phyloP scores from a whole-genome alignment of 1,284 basidiomycete genomes.

The Leccinum fallax region DNA sequence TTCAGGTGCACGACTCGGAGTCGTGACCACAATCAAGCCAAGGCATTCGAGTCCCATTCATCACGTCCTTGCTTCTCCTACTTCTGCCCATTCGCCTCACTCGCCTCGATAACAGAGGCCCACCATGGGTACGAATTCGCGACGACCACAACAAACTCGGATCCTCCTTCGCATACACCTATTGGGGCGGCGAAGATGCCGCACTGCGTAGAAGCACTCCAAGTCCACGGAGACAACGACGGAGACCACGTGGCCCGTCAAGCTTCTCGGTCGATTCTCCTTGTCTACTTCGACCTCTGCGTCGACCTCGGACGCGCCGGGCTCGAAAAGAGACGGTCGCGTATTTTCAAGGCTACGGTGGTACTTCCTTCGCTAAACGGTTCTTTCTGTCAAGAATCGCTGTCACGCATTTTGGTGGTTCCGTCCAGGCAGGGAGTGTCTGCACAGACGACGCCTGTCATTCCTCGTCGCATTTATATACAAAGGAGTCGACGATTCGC shows the following conservation, averaged over 20 bases:
- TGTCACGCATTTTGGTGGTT: not conserved
- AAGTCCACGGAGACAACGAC: constrained; percentile 20
- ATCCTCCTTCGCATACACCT: constrained; percentile 32
- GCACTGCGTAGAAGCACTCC: constrained; percentile 8
- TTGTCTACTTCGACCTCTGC: not conserved
- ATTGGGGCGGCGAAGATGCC: constrained; percentile 16
- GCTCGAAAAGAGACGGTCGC: too few species aligned
- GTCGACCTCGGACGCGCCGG: not conserved
- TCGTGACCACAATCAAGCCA: constrained; percentile 13
- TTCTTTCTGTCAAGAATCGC: constrained; percentile 22
- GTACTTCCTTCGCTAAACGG: constrained; percentile 27
- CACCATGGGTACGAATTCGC: constrained; percentile 32
- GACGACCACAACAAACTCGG: constrained; percentile 35
- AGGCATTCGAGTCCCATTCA: constrained; percentile 5
- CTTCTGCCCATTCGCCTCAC: not conserved
- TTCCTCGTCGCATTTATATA: constrained; percentile 1
- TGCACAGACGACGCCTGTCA: constrained; percentile 8
- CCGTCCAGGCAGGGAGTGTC: constrained; percentile 11
- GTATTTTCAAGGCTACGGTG: too few species aligned
- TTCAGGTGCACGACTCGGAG: constrained; percentile 14
- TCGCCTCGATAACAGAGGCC: constrained; percentile 15
- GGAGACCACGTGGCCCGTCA: constrained; percentile 8
- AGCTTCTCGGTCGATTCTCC: constrained; percentile 15
- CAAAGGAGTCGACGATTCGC: not conserved
- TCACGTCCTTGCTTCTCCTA: constrained; percentile 5